phyloP scores from a whole-genome alignment of 192 early-diverging fungal genomes.

The Polychytrium aggregatum region DNA sequence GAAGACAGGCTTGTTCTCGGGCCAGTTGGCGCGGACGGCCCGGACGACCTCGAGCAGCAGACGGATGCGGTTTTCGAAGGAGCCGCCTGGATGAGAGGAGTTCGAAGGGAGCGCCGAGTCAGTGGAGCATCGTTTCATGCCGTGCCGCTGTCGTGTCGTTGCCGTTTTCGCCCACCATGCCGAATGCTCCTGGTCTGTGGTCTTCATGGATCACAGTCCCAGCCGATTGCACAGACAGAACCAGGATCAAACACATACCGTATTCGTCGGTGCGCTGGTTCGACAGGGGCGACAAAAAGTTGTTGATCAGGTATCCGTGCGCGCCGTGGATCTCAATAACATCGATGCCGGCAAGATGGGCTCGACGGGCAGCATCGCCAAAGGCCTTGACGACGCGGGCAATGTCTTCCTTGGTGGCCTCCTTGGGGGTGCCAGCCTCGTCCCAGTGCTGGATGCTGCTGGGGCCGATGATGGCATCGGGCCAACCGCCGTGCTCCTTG shows the following conservation, averaged over 20 bases:
- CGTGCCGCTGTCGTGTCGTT: too few species aligned
- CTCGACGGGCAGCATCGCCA: slow-evolving; percentile 56
- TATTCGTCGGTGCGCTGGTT: slow-evolving; percentile 85
- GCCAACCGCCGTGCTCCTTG: slow-evolving; percentile 54
- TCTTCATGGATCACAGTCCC: too few species aligned
- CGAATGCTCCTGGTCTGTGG: too few species aligned
- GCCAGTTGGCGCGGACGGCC: slow-evolving; percentile 61
- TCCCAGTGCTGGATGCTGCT: slow-evolving; percentile 22
- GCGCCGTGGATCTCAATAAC: slow-evolving; percentile 85
- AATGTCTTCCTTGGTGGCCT: slow-evolving; percentile 44
- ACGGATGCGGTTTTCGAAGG: slow-evolving; percentile 67
- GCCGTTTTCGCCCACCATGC: too few species aligned
- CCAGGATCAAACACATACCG: too few species aligned
- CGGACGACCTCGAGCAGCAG: slow-evolving; percentile 30
- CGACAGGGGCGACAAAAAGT: slow-evolving; percentile 69
- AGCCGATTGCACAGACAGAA: too few species aligned
- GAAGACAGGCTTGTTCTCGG: slow-evolving; percentile 71
- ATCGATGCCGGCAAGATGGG: slow-evolving; percentile 63
- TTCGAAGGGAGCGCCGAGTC: too few species aligned
- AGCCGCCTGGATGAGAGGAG: too few species aligned
- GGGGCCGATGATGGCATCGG: slow-evolving; percentile 58
- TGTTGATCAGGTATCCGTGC: slow-evolving; percentile 81
- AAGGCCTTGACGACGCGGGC: slow-evolving; percentile 39
- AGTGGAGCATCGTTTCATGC: too few species aligned
- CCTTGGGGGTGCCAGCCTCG: slow-evolving; percentile 23